Conservation (phyloP, 768 basidiomycete genomes). For the Coprinopsis cinerea region DNA sequence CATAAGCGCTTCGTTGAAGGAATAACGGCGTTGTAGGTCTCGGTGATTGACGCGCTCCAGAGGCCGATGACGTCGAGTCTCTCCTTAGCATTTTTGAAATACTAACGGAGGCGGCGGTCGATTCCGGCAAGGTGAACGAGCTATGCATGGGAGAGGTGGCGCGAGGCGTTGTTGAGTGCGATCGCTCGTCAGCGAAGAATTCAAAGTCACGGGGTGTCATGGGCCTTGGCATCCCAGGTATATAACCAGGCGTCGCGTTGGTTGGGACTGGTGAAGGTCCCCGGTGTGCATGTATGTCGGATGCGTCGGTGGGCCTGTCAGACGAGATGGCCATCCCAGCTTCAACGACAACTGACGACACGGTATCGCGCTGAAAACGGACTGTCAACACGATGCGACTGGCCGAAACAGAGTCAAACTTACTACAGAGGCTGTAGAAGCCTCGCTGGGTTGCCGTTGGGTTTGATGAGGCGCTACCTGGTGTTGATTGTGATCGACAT, state of each 20-base stretch:
- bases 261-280: conserved; percentile 60
- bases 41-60: conserved; percentile 36
- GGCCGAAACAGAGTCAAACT: neutral
- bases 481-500: conserved; percentile 30
- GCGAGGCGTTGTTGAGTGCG: conserved; percentile 74
- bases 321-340: conserved; percentile 68
- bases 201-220: conserved; percentile 86
- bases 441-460: conserved; percentile 2
- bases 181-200: conserved; percentile 51
- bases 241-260: conserved; percentile 71
- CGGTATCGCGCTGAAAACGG: conserved; percentile 28
- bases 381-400: conserved; percentile 1
- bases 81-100: conserved; percentile 40
- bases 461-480: neutral
- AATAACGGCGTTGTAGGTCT: conserved; percentile 50
- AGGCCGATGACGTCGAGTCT: conserved; percentile 48
- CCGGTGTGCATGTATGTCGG: conserved; percentile 24
- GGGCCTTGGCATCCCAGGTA: conserved; percentile 86
- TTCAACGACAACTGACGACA: conserved; percentile 41
- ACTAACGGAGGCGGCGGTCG: conserved; percentile 24
- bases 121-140: conserved; percentile 23
- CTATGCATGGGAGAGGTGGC: conserved; percentile 58
- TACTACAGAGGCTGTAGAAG: neutral
- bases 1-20: conserved; percentile 40
- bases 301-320: conserved; percentile 38